These are phyloP conservation scores for Trichophyton equinum DNA, from an alignment of 2,329 filamentous ascomycete species.

Conservation along the genomic window DNA sequence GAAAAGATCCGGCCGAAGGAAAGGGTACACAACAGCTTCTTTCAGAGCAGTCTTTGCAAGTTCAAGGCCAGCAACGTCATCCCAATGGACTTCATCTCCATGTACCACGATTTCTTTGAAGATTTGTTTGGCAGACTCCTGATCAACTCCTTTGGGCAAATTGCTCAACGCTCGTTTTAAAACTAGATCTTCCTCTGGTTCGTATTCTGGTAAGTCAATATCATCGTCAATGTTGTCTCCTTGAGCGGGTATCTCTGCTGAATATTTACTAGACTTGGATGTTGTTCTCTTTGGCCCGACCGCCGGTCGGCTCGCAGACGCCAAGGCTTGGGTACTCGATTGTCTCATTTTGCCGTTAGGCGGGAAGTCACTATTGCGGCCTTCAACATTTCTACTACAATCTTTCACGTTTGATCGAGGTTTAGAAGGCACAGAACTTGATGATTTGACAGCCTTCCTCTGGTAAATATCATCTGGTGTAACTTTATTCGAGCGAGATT, in stretches of 20 bases:
- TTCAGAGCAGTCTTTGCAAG: constrained; percentile 83
- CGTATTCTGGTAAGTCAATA: constrained; percentile 24
- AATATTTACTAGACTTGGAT: background rate
- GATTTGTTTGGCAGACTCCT: constrained; percentile 73
- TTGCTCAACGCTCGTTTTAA: constrained; percentile 58
- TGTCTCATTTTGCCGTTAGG: background rate
- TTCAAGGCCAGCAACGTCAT: constrained; percentile 81
- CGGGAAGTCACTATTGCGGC: background rate
- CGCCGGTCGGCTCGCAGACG: background rate
- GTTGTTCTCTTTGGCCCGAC: background rate
- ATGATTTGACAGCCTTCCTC: background rate
- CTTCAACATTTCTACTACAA: background rate
- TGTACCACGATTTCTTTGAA: constrained; percentile 91
- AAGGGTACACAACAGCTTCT: constrained; percentile 94
- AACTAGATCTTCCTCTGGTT: constrained; percentile 42
- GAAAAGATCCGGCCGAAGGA: constrained; percentile 87
- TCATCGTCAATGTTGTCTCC: constrained; percentile 19
- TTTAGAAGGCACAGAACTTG: background rate
- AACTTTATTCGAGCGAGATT: background rate
- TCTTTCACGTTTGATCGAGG: background rate
- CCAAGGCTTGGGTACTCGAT: background rate
- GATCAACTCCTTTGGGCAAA: constrained; percentile 70
- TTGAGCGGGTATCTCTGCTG: background rate
- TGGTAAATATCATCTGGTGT: background rate
- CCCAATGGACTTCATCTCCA: constrained; percentile 90